Evolutionary conservation across 129 eudicot genomes (phyloP), one percentile per base, ranked within the genome.

Genomic region (Artemisia argyi): DNA sequence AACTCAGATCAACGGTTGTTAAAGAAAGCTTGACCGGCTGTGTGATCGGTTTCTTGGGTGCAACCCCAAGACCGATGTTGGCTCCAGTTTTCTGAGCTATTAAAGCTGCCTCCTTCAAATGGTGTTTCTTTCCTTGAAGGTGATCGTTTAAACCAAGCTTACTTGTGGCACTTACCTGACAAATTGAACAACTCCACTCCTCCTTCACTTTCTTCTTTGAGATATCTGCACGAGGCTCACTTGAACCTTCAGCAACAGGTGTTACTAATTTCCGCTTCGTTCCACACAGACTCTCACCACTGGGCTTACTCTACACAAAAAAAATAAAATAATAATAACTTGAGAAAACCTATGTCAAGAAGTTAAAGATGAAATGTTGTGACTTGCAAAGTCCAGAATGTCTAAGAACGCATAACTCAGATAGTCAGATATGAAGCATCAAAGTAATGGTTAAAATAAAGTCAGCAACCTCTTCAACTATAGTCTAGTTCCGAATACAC

Each of bases 141-240:
- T 92, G 96, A 4, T 84, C 84, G 14, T 78, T 74, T 47, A 92
- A 61, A 49, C 74, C 78, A 35, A 42, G 79, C 69, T 81, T 86
- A 24, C 89, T 79, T 61, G 93, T 89, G 73, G 85, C 78, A 64
- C 73, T 83, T 51, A 92, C 83, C 10, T 80, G 86, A 55, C 97
- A 89, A 11, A 92, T 39, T 28, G 85, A 87, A 72, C 97, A 92
- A 66, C 80, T 85, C 96, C 96, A 85, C 26, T 86, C 91, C 51
- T 76, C 82, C 26, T 64, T 86, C 12, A 53, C 59, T 78, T 79
- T 80, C 61, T 72, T 89, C 78, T 52, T 79, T 20, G 59, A 59
- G 65, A 52, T 66, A 44, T 22, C 65, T 44, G 74, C 60, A 24
- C 61, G 71, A 75, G 55, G 76, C 65, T 66, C 74, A 64, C 73